Evolutionary conservation across 2,329 filamentous ascomycete species (phyloP).

Genomic region (Delphinella strobiligena): DNA sequence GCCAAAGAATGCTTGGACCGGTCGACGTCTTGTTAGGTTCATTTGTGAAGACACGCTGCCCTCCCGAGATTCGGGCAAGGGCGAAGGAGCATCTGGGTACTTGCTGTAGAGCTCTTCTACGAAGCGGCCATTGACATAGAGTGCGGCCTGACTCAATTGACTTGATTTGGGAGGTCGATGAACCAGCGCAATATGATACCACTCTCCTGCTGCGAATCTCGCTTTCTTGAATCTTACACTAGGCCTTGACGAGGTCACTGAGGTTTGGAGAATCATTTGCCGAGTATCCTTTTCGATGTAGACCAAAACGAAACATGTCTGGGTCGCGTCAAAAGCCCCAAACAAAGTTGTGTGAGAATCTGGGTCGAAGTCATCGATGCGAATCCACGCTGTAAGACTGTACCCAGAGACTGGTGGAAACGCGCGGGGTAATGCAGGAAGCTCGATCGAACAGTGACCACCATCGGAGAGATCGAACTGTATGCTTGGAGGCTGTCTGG

Average conservation of each 20-base stretch:
- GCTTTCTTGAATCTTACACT: constrained; percentile 88
- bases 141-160: constrained; percentile 64
- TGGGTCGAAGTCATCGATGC: constrained; percentile 75
- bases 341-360: constrained; percentile 88
- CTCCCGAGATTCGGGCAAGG: constrained; percentile 1
- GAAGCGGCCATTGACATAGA: constrained; percentile 91
- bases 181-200: constrained; percentile 90
- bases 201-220: constrained; percentile 60
- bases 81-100: constrained; percentile 68
- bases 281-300: constrained; percentile 90
- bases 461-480: constrained; percentile 86
- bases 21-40: constrained; percentile 18
- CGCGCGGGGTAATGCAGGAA: constrained; percentile 68
- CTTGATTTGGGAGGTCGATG: constrained; percentile 69
- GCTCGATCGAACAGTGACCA: constrained; percentile 81
- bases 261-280: constrained; percentile 93
- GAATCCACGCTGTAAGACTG: constrained; percentile 80
- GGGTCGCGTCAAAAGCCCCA: constrained; percentile 81
- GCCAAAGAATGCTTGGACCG: constrained; percentile 84
- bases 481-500: constrained; percentile 70
- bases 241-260: constrained; percentile 70
- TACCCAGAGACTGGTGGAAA: constrained; percentile 84
- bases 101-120: constrained; percentile 81
- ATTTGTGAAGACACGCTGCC: constrained; percentile 4
- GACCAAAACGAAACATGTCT: constrained; percentile 85